Percentiles rank a stretch among this genome's conserved stretches.
Conservation (phyloP, 495 filamentous ascomycete genomes). For the Penicillium taxi region DNA sequence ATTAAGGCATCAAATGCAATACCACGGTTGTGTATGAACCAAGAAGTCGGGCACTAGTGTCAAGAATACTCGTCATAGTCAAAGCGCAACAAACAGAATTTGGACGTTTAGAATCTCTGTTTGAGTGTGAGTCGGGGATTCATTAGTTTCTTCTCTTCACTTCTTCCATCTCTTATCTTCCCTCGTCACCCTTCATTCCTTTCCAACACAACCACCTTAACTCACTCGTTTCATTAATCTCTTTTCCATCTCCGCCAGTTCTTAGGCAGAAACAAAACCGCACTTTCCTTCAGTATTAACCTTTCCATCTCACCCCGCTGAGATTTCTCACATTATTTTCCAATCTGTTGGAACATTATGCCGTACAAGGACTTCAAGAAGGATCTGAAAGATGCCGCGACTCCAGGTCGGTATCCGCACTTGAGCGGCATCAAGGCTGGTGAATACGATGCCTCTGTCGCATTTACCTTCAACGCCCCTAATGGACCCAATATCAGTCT, state of each 20-base stretch:
- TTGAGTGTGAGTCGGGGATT: no score
- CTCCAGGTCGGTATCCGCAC: conserved; percentile 23
- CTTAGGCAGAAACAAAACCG: no score
- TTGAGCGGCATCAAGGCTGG: conserved; percentile 45
- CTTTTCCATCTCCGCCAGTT: no score
- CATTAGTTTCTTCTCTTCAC: neutral
- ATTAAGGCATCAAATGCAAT: no score
- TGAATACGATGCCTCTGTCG: conserved; percentile 55
- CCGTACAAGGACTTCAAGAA: conserved; percentile 46
- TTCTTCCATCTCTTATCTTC: neutral
- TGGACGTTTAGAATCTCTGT: no score
- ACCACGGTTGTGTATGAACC: no score
- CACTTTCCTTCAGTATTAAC: neutral
- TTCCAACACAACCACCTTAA: neutral
- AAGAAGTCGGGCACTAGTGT: no score
- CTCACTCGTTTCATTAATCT: neutral
- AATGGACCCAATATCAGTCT: conserved; percentile 34
- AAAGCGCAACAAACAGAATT: no score
- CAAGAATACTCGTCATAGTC: no score
- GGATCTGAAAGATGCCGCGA: conserved; percentile 40
- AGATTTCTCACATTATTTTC: neutral
- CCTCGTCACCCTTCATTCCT: no score
- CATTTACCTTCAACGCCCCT: conserved; percentile 41
- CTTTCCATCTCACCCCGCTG: neutral
- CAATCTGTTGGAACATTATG: no score